A percentile compares a stretch with the other conserved stretches of the same genome.
Evolutionary conservation across 176 grass and related monocot species (phyloP).

Genomic region (Pontederia paniculata): DNA sequence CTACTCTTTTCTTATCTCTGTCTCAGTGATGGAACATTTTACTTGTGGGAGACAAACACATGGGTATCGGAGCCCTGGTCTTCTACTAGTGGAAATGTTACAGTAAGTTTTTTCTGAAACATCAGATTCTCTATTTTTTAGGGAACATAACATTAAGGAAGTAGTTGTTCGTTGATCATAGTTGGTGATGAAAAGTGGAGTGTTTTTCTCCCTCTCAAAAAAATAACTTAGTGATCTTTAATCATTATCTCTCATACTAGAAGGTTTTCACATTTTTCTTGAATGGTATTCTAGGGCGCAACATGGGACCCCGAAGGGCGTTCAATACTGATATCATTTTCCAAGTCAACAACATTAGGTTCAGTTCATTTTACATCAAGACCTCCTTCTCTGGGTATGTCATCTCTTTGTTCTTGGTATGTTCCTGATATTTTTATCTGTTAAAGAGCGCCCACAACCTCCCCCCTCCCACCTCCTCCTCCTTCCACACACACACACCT

Average conservation of each 20-base stretch:
- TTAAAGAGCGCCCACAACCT: too few species aligned
- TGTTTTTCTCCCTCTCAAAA: too few species aligned
- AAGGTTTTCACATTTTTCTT: slow-evolving; percentile 11
- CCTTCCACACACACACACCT: too few species aligned
- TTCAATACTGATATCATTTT: slow-evolving; percentile 69
- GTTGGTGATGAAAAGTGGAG: background rate
- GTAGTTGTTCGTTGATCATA: background rate
- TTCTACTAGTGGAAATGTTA: slow-evolving; percentile 79
- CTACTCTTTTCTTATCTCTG: slow-evolving; percentile 13
- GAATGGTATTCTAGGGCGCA: slow-evolving; percentile 44
- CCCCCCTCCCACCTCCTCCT: too few species aligned
- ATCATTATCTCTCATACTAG: background rate
- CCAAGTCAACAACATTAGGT: slow-evolving; percentile 66
- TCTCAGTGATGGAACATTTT: slow-evolving; percentile 77
- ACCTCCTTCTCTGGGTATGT: slow-evolving; percentile 75
- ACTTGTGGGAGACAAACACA: slow-evolving; percentile 93
- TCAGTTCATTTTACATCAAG: slow-evolving; percentile 86
- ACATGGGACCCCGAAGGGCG: slow-evolving; percentile 87
- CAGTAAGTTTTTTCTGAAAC: slow-evolving; percentile 42
- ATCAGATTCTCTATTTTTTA: background rate
- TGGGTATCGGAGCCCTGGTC: slow-evolving; percentile 96
- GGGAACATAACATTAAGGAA: too few species aligned
- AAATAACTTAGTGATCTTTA: too few species aligned
- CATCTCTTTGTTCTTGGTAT: background rate
- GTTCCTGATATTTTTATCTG: background rate